Percentiles rank a stretch among this genome's conserved stretches.
phyloP scores from a whole-genome alignment of 345 rosid species.

The Trapa incisa region DNA sequence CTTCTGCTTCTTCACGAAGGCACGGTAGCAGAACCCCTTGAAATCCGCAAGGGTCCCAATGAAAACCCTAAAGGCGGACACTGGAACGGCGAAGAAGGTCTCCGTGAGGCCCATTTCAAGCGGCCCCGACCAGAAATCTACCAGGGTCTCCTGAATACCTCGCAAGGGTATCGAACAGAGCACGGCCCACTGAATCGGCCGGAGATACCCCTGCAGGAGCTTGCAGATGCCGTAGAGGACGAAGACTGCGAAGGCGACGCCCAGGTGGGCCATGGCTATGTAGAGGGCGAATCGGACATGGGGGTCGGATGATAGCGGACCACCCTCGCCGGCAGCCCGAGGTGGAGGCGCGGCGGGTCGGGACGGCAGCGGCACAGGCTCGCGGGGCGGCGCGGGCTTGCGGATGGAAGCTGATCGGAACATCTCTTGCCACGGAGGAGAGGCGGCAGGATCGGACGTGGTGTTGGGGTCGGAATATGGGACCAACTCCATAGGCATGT shows the following conservation, averaged over 20 bases:
- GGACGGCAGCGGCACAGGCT: constrained; percentile 17
- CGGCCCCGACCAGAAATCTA: constrained; percentile 78
- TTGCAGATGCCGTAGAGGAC: constrained; percentile 54
- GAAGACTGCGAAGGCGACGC: constrained; percentile 58
- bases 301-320: constrained; percentile 43
- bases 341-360: constrained; percentile 14
- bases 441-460: constrained; percentile 26
- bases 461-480: constrained; percentile 53
- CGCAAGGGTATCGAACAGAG: constrained; percentile 83
- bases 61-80: constrained; percentile 53
- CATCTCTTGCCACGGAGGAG: constrained; percentile 89
- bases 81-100: constrained; percentile 76
- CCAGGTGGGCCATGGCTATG: constrained; percentile 98
- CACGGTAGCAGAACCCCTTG: constrained; percentile 43
- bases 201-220: constrained; percentile 68
- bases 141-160: constrained; percentile 81
- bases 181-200: constrained; percentile 95
- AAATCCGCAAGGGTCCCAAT: constrained; percentile 65
- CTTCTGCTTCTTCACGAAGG: constrained; percentile 45
- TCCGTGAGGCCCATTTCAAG: constrained; percentile 77
- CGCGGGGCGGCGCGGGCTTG: constrained; percentile 40
- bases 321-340: constrained; percentile 7
- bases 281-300: constrained; percentile 81
- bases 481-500: constrained; percentile 49
- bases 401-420: constrained; percentile 74